Evolutionary conservation across 495 filamentous ascomycete genomes (phyloP).

Genomic region (Achaetomiella virescens): DNA sequence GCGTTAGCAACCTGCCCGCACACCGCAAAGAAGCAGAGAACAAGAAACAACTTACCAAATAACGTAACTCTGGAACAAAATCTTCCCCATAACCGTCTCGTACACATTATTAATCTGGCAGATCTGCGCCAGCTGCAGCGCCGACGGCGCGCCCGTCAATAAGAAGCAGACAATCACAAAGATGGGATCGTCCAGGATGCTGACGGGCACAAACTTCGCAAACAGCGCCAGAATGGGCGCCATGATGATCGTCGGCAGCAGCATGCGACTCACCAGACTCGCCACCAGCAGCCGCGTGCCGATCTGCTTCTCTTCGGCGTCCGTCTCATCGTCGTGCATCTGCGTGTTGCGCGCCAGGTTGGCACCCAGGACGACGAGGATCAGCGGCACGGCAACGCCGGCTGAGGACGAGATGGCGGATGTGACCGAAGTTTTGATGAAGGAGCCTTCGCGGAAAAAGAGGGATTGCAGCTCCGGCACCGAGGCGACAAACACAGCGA

Average conservation of each 20-base stretch:
- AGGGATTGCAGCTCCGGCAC: constrained; percentile 75
- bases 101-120: constrained; percentile 98
- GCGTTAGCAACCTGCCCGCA: constrained; percentile 18
- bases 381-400: constrained; percentile 88
- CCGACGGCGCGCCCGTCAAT: constrained; percentile 88
- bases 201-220: constrained; percentile 87
- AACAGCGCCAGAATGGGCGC: constrained; percentile 83
- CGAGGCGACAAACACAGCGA: constrained; percentile 81
- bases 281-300: constrained; percentile 77
- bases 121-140: constrained; percentile 92
- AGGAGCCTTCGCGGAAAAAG: constrained; percentile 86
- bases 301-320: constrained; percentile 58
- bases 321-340: constrained; percentile 46
- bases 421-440: constrained; percentile 88
- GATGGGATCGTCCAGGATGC: constrained; percentile 94
- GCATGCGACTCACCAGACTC: constrained; percentile 80
- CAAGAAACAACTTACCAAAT: constrained; percentile 60
- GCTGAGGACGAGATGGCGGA: constrained; percentile 78
- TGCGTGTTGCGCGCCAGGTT: constrained; percentile 78
- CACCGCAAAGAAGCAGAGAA: neutral
- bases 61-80: constrained; percentile 97
- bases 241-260: constrained; percentile 88
- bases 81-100: constrained; percentile 83
- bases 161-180: constrained; percentile 97
- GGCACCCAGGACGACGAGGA: constrained; percentile 91